phyloP scores from a whole-genome alignment of 2,329 filamentous ascomycete species.

The Hysterium pulicare region DNA sequence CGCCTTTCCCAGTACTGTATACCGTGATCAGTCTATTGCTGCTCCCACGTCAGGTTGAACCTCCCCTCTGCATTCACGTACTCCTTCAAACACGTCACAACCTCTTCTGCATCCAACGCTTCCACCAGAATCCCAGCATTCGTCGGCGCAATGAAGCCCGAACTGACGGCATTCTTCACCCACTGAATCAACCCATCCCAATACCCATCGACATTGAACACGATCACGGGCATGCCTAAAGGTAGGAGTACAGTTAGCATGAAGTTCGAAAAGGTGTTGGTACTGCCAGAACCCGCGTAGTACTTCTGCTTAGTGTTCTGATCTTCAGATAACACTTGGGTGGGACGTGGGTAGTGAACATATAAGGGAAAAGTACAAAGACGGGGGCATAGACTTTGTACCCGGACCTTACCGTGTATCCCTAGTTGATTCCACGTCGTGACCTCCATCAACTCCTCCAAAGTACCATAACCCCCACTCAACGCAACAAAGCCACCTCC shows the following conservation, averaged over 20 bases:
- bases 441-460: slow-evolving; percentile 92
- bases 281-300: too few relatives aligned
- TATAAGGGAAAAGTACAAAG: too few relatives aligned
- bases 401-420: slow-evolving; percentile 76
- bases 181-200: slow-evolving; percentile 84
- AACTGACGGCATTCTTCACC: slow-evolving; percentile 70
- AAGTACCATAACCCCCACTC: slow-evolving; percentile 85
- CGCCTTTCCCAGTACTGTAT: too few relatives aligned
- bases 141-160: slow-evolving; percentile 70
- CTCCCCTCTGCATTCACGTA: slow-evolving; percentile 75
- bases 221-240: slow-evolving; percentile 65
- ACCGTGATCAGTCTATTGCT: too few relatives aligned
- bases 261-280: too few relatives aligned
- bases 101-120: slow-evolving; percentile 68
- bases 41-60: slow-evolving; percentile 79
- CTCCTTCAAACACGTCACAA: slow-evolving; percentile 64
- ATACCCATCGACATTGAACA: slow-evolving; percentile 86
- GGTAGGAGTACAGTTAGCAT: too few relatives aligned
- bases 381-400: too few relatives aligned
- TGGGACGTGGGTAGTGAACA: too few relatives aligned
- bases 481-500: slow-evolving; percentile 89
- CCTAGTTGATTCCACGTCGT: slow-evolving; percentile 95
- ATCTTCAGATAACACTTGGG: too few relatives aligned
- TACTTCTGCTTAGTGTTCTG: too few relatives aligned
- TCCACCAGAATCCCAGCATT: slow-evolving; percentile 78